These are phyloP conservation scores for Forsythia suspensa DNA, from an alignment of 257 asterid species.

Conservation along the genomic window DNA sequence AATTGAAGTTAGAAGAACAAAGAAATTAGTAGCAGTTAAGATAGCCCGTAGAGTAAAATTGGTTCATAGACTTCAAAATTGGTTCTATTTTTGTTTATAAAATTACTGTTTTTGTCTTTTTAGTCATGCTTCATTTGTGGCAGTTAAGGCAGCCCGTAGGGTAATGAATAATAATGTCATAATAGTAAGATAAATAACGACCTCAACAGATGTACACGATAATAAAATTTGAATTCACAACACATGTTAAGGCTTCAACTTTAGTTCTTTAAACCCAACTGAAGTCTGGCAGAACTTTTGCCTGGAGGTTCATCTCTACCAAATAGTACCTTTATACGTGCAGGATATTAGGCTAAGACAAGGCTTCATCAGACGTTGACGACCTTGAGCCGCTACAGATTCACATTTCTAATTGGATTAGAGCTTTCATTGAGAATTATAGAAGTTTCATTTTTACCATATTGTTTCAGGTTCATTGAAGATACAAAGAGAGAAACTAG, in stretches of 20 bases:
- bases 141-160: no score
- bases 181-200: not conserved
- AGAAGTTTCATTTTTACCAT: not conserved
- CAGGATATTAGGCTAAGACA: not conserved
- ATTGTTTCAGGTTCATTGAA: slow-evolving; percentile 39
- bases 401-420: not conserved
- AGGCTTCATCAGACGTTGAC: no score
- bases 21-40: no score
- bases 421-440: not conserved
- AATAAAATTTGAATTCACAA: no score
- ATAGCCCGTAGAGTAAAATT: no score
- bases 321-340: not conserved
- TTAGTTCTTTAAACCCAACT: not conserved
- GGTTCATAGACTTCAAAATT: not conserved
- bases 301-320: no score
- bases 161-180: not conserved
- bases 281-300: not conserved
- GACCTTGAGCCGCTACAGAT: not conserved
- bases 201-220: not conserved
- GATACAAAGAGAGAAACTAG: slow-evolving; percentile 45
- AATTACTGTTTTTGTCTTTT: no score
- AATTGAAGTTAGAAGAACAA: not conserved
- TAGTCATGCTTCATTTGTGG: no score
- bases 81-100: no score
- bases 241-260: not conserved